These are phyloP conservation scores for Ascochyta lentis DNA, from an alignment of 2,329 filamentous ascomycete species.

Conservation along the genomic window DNA sequence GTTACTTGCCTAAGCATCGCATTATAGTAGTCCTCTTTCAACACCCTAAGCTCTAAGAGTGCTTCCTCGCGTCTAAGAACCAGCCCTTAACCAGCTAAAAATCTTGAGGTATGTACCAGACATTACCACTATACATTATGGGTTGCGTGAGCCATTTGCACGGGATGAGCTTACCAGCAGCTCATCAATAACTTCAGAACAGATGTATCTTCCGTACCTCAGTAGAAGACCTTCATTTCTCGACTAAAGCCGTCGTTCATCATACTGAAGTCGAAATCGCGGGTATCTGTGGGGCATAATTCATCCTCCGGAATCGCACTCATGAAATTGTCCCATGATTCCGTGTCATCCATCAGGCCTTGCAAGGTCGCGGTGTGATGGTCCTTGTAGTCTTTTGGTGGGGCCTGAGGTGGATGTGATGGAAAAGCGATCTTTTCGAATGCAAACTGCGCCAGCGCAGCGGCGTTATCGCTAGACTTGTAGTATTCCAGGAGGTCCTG, in stretches of 20 bases:
- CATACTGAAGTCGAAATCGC: slow-evolving; percentile 2
- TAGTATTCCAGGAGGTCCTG: slow-evolving; percentile 43
- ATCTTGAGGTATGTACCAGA: background rate
- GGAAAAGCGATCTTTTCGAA: slow-evolving; percentile 24
- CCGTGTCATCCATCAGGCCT: slow-evolving; percentile 4
- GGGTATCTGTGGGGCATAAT: slow-evolving; percentile 3
- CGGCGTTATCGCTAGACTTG: slow-evolving; percentile 21
- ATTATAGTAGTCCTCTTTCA: too few species aligned
- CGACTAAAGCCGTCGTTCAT: slow-evolving; percentile 1
- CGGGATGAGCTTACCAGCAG: background rate
- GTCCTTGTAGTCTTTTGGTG: slow-evolving; percentile 21
- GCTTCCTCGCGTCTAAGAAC: too few species aligned
- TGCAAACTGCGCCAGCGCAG: slow-evolving; percentile 30
- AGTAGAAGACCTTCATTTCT: background rate
- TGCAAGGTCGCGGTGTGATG: slow-evolving; percentile 1
- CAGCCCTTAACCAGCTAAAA: background rate
- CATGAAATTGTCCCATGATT: slow-evolving; percentile 5
- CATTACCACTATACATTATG: slow-evolving; percentile 5
- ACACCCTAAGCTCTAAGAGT: too few species aligned
- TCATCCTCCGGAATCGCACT: slow-evolving; percentile 20
- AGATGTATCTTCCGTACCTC: background rate
- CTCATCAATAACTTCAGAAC: background rate
- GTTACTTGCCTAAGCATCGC: too few species aligned
- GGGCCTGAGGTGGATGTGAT: slow-evolving; percentile 18
- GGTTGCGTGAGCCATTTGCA: background rate